Evolutionary conservation across 257 asterid species (phyloP).

Genomic region (Solanum medicagineum): DNA sequence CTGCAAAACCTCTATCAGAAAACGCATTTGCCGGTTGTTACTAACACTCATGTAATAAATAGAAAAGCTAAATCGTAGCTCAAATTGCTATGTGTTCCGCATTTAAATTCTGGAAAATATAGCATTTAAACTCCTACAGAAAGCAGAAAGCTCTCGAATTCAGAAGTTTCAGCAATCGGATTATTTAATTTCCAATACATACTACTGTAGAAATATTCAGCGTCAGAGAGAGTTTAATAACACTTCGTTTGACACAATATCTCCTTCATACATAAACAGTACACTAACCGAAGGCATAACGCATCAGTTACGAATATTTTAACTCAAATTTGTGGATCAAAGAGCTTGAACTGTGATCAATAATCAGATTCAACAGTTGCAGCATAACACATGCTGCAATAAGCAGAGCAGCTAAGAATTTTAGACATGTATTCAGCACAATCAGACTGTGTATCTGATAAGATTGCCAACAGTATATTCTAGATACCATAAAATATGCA

Average conservation of each 20-base stretch:
- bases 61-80: background rate
- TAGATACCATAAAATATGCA: background rate
- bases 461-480: background rate
- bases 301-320: background rate
- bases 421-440: background rate
- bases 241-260: background rate
- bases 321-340: background rate
- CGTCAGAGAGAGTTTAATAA: background rate
- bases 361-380: background rate
- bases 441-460: background rate
- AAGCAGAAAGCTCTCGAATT: background rate
- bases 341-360: background rate
- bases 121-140: background rate
- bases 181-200: background rate
- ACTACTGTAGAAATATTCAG: background rate
- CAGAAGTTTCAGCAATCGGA: background rate
- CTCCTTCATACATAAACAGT: background rate
- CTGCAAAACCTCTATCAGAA: background rate
- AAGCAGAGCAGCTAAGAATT: background rate
- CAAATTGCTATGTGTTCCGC: background rate
- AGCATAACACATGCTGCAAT: background rate
- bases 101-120: background rate
- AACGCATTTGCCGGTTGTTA: background rate
- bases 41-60: background rate
- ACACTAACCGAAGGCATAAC: background rate